Base-by-base conservation (phyloP, 148 eudicot genomes). In the Amaranthus cruentus region DNA sequence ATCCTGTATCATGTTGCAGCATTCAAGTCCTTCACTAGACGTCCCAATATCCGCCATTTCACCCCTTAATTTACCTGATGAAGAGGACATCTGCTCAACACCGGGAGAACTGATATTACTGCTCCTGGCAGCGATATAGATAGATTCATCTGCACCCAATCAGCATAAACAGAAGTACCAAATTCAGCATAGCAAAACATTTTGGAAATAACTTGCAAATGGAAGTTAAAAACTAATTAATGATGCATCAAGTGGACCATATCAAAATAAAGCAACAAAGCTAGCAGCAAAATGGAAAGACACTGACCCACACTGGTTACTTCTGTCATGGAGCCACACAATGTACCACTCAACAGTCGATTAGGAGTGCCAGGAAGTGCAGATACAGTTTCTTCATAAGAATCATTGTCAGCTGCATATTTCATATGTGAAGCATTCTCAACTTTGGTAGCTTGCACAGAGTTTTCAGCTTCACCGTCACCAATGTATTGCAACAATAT, bases 231-330 rank as follows among this genome's bases (percentile, higher is more conserved):
- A 42, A 28, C 0, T 60, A 4, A 3, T 28, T 3, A 28, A 60
- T 18, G 46, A 21, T 7, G 63, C 7, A 10, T 28, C 4, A 0
- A 55, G 13, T 12, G 13, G 4, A 38, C 8, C 10, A 55, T 6
- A 3, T 55, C 10, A 28, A 56, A 54, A 53, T 5, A 7, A 51
- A 52, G 18, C 38, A 9, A 8, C 12, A 47, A 15, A 47, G 6
- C 8, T 52, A 18, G 42, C 11, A 47, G 7, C 4, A 68, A 51
- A 0, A 21, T 3, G 4, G 13, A 52, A 18, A 11, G 12, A 7
- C 13, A 69, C 72, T 53, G 47, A 69, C 72, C 72, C 3, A 38
- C 73, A 54, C 15, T 21, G 47, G 6, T 55, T 44, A 12, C 48
- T 46, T 50, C 64, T 58, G 67, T 13, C 15, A 21, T 48, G 21